phyloP scores from a whole-genome alignment of 2,329 filamentous ascomycete species.

The Alternaria metachromatica region DNA sequence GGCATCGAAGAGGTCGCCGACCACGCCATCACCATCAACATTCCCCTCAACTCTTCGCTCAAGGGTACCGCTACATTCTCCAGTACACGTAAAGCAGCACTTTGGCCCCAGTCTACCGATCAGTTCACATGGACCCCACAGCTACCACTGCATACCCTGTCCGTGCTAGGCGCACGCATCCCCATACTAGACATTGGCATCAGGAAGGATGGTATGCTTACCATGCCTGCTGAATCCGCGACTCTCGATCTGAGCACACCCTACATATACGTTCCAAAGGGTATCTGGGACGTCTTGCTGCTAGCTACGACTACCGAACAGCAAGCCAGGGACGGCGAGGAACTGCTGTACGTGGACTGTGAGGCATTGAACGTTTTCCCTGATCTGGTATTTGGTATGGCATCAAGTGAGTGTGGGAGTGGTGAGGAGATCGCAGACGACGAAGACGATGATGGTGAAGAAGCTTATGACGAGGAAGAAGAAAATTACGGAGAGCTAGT shows the following conservation, averaged over 20 bases:
- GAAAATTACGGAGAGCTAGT: slow-evolving; percentile 11
- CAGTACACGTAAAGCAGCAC: background rate
- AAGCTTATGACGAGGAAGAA: slow-evolving; percentile 6
- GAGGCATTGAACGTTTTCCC: slow-evolving; percentile 11
- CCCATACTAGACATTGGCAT: slow-evolving; percentile 16
- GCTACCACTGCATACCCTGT: background rate
- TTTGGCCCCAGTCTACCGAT: background rate
- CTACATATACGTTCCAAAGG: slow-evolving; percentile 16
- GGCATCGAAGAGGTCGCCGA: background rate
- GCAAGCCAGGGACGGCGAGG: background rate
- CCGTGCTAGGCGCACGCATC: slow-evolving; percentile 1
- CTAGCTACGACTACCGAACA: slow-evolving; percentile 15
- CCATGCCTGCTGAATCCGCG: slow-evolving; percentile 7
- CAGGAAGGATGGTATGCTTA: slow-evolving; percentile 25
- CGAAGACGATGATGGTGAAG: background rate
- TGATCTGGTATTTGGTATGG: slow-evolving; percentile 24
- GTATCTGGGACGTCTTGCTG: slow-evolving; percentile 23
- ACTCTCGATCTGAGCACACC: slow-evolving; percentile 20
- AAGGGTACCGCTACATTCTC: slow-evolving; percentile 3
- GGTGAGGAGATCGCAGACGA: slow-evolving; percentile 1
- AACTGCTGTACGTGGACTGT: slow-evolving; percentile 20
- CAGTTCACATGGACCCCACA: background rate
- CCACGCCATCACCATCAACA: slow-evolving; percentile 3
- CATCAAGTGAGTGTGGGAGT: background rate
- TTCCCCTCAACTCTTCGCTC: slow-evolving; percentile 1